Evolutionary conservation across 208 protist genomes (phyloP).

Genomic region (Trypanosoma mega): DNA sequence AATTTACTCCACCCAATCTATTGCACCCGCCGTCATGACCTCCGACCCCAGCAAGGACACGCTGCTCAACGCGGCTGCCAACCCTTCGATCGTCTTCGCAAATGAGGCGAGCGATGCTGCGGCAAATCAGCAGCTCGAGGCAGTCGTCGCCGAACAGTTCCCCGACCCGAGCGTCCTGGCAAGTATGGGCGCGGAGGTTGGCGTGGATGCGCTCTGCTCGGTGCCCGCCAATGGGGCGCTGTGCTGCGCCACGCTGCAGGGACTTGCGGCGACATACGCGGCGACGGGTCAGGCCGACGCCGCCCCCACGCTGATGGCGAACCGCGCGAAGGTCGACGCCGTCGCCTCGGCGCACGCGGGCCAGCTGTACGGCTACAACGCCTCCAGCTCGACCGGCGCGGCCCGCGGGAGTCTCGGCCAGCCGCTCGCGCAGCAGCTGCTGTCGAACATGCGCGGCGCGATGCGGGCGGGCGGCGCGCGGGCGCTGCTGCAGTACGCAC

Average conservation of each 20-base stretch:
- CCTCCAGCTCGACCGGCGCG: neutral
- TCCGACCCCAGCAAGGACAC: slow-evolving; percentile 3
- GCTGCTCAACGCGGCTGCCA: slow-evolving; percentile 14
- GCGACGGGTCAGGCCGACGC: neutral
- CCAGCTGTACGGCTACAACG: slow-evolving; percentile 6
- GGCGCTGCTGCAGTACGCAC: slow-evolving; percentile 13
- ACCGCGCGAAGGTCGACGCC: slow-evolving; percentile 15
- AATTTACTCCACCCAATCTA: neutral
- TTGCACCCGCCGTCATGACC: slow-evolving; percentile 3
- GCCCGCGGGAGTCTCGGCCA: slow-evolving; percentile 23
- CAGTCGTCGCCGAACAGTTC: slow-evolving; percentile 19
- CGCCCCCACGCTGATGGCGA: slow-evolving; percentile 14
- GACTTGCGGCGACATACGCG: slow-evolving; percentile 14
- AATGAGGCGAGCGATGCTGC: slow-evolving; percentile 4
- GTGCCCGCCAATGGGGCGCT: neutral
- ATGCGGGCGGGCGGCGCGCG: slow-evolving; percentile 11
- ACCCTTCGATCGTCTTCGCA: slow-evolving; percentile 6
- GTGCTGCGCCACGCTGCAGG: slow-evolving; percentile 19
- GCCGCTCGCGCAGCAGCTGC: slow-evolving; percentile 14
- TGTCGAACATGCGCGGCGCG: slow-evolving; percentile 20
- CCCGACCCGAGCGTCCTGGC: slow-evolving; percentile 15
- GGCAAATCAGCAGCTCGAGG: slow-evolving; percentile 2
- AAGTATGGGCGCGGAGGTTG: slow-evolving; percentile 25
- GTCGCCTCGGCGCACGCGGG: slow-evolving; percentile 21
- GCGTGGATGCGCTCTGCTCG: slow-evolving; percentile 11